Evolutionary conservation across 768 basidiomycete genomes (phyloP), one percentile per base, ranked within the genome.

Genomic region (Rubroboletus satanas): DNA sequence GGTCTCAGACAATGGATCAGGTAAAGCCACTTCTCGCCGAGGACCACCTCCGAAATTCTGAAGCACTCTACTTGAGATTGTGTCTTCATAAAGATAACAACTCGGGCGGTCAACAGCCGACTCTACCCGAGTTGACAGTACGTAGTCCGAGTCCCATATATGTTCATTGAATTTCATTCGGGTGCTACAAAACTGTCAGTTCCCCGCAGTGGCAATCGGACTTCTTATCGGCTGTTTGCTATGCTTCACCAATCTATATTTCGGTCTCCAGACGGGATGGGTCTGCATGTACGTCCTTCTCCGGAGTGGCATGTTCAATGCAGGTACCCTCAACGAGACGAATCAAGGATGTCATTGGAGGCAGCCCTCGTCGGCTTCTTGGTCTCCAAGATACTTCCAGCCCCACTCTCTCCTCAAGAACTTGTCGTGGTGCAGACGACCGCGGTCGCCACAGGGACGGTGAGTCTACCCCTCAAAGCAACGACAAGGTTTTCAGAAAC

Each of bases 391-490:
- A 74, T 90, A 59, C 75, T 93, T 6, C 84, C 85, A 1, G 77
- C 72, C 4, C 87, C 87, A 0, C 79, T 95, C 32, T 86, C 85
- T n/a, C 86, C 93, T 0, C 92, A 94, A 72, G 93, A 98, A 69
- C 88, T 96, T 55, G 88, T 97, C 18, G 90, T 98, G 0, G 79
- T 97, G 3, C 95, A 98, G 67, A 97, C 96, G 0, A 95, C 92
- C 0, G 94, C 96, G 0, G 94, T 95, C 2, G 96, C 95, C 1
- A 98, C 94, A 2, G 96, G 96, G 21, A 83, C 81, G 3, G 78
- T 78, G 50, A 57, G 56, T 48, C 59, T 60, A 10, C 26, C 14
- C 7, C 2, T 41, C 10, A 8, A 14, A n/a, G n/a, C 37, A 12
- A 21, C 12, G 8, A 35, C 18, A 28, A 17, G 8, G 17, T 39